A percentile compares a stretch with the other conserved stretches of the same genome.
Evolutionary conservation across 2,329 filamentous ascomycete species (phyloP).

Genomic region (Xylaria sp.): DNA sequence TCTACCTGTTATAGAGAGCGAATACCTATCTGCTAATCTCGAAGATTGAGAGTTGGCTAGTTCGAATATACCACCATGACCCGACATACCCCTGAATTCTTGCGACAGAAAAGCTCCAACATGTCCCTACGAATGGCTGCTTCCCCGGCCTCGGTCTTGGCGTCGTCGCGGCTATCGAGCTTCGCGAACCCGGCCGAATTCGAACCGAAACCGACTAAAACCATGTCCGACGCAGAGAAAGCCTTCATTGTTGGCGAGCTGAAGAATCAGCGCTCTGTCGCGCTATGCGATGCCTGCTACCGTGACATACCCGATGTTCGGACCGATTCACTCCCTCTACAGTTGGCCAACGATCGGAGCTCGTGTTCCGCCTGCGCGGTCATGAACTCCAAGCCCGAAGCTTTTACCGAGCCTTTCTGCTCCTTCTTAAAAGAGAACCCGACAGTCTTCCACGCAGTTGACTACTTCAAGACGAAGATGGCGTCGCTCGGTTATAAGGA

Average conservation of each 20-base stretch:
- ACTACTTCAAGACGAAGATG: constrained; percentile 79
- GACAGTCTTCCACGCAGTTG: constrained; percentile 91
- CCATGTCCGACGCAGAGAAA: constrained; percentile 44
- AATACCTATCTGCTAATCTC: neutral
- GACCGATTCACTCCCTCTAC: constrained; percentile 46
- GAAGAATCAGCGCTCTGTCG: constrained; percentile 29
- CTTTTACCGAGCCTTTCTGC: constrained; percentile 85
- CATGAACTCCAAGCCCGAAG: constrained; percentile 60
- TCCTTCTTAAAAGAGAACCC: constrained; percentile 90
- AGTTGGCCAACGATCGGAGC: constrained; percentile 36
- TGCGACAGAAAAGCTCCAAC: constrained; percentile 57
- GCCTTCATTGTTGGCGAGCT: constrained; percentile 46
- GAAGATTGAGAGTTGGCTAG: neutral
- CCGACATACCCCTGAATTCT: constrained; percentile 57
- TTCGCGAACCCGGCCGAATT: constrained; percentile 48
- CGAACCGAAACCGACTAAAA: constrained; percentile 35
- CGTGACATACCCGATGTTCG: constrained; percentile 43
- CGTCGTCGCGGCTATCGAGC: constrained; percentile 45
- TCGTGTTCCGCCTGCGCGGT: constrained; percentile 44
- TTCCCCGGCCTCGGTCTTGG: constrained; percentile 35
- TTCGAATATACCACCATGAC: constrained; percentile 53
- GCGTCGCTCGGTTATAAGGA: constrained; percentile 77
- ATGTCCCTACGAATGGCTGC: constrained; percentile 58
- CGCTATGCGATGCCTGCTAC: constrained; percentile 46
- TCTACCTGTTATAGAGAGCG: constrained; percentile 8